These are phyloP conservation scores for Saccharomyces jurei DNA, from an alignment of 805 yeast species.

Conservation along the genomic window DNA sequence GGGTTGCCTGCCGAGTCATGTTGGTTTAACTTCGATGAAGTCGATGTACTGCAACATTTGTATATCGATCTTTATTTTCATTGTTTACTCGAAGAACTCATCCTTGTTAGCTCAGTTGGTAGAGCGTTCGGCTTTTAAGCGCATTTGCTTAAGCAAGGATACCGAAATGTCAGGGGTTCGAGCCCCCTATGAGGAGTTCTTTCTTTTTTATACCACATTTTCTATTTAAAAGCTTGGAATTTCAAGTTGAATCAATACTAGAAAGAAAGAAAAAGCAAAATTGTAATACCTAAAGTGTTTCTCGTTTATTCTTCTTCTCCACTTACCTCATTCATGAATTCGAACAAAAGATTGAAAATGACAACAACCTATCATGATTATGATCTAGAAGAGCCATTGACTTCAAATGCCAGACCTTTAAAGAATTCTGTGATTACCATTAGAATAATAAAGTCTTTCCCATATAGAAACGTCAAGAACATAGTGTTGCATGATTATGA, in stretches of 20 bases:
- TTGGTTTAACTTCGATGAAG: too few relatives aligned
- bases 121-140: conserved; percentile 63
- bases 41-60: too few relatives aligned
- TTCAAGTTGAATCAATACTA: background rate
- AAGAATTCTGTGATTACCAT: conserved; percentile 70
- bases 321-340: background rate
- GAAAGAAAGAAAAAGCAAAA: background rate
- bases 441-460: conserved; percentile 83
- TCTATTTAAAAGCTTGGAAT: too few relatives aligned
- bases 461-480: conserved; percentile 80
- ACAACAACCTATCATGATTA: conserved; percentile 13
- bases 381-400: conserved; percentile 62
- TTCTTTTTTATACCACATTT: conserved; percentile 2
- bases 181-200: conserved; percentile 45
- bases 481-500: conserved; percentile 62
- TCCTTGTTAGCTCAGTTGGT: conserved; percentile 59
- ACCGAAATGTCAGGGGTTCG: conserved; percentile 46
- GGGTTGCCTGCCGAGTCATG: too few relatives aligned
- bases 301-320: background rate
- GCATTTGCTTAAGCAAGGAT: conserved; percentile 30
- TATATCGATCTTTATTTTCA: too few relatives aligned
- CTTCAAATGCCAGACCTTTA: conserved; percentile 65
- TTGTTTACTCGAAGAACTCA: conserved; percentile 34
- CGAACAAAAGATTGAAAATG: background rate
- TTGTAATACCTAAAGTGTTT: background rate